phyloP scores from a whole-genome alignment of 371 early-diverging fungal species.

The Actinomortierella ambigua region DNA sequence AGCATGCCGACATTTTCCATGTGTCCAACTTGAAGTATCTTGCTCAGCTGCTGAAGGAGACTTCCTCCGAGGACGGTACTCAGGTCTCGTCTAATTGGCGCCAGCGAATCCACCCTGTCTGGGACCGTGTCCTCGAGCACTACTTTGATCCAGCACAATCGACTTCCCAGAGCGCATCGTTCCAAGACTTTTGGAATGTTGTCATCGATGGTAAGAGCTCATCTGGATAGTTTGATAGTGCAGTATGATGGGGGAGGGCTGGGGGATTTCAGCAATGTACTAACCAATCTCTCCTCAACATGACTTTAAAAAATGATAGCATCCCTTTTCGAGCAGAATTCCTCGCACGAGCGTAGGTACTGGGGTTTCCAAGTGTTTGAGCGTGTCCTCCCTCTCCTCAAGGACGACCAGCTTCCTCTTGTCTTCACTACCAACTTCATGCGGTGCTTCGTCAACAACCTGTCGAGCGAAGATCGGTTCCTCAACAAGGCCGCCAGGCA shows the following conservation, averaged over 20 bases:
- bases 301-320: too few relatives aligned
- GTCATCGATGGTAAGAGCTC: slow-evolving; percentile 71
- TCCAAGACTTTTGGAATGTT: slow-evolving; percentile 82
- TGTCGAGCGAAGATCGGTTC: slow-evolving; percentile 73
- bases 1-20: slow-evolving; percentile 56
- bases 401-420: slow-evolving; percentile 67
- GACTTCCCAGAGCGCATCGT: slow-evolving; percentile 51
- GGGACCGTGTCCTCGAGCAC: slow-evolving; percentile 69
- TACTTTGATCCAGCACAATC: slow-evolving; percentile 49
- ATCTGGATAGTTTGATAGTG: neutral
- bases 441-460: slow-evolving; percentile 81
- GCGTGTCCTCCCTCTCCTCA: slow-evolving; percentile 66
- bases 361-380: slow-evolving; percentile 88
- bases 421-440: slow-evolving; percentile 85
- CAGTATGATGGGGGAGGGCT: neutral
- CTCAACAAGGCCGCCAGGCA: slow-evolving; percentile 80
- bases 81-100: slow-evolving; percentile 66
- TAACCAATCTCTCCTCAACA: too few relatives aligned
- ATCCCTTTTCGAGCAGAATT: slow-evolving; percentile 68
- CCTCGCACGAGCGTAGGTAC: slow-evolving; percentile 85
- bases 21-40: slow-evolving; percentile 60
- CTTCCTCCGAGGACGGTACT: slow-evolving; percentile 51
- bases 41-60: slow-evolving; percentile 60
- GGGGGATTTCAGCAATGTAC: too few relatives aligned
- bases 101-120: slow-evolving; percentile 82